Conservation (phyloP, 176 grass and related monocot genomes). For the Eleusine coracana region DNA sequence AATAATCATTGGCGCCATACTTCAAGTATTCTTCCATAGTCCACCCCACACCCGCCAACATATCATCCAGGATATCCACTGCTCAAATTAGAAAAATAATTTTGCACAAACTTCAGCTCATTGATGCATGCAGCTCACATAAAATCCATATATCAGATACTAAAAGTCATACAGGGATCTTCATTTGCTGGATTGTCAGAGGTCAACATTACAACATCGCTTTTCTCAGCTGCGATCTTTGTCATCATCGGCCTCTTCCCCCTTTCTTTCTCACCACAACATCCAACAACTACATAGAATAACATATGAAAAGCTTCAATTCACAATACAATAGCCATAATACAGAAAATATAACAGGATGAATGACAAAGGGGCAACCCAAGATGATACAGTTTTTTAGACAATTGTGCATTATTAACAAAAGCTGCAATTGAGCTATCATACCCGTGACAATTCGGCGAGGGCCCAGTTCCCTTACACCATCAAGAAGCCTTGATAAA, state of each 20-base stretch:
- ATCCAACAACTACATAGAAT: slow-evolving; percentile 84
- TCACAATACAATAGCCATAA: not conserved
- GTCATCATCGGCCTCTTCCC: slow-evolving; percentile 93
- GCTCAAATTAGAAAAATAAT: slow-evolving; percentile 40
- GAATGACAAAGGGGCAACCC: not conserved
- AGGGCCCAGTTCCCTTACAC: slow-evolving; percentile 77
- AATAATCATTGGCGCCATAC: slow-evolving; percentile 89
- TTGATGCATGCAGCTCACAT: not conserved
- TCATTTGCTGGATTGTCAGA: slow-evolving; percentile 95
- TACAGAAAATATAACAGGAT: slow-evolving; percentile 12
- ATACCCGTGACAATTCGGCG: slow-evolving; percentile 84
- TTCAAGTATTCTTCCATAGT: slow-evolving; percentile 99
- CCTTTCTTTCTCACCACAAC: slow-evolving; percentile 89
- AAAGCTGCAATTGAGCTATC: slow-evolving; percentile 14
- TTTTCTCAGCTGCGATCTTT: slow-evolving; percentile 93
- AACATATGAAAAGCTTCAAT: slow-evolving; percentile 35
- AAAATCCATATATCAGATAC: slow-evolving; percentile 28
- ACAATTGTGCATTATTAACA: slow-evolving; percentile 21
- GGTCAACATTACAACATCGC: slow-evolving; percentile 98
- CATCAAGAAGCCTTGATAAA: slow-evolving; percentile 80
- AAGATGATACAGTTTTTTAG: not conserved
- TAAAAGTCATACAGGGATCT: slow-evolving; percentile 72
- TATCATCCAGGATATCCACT: slow-evolving; percentile 99
- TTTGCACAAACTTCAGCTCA: slow-evolving; percentile 21
- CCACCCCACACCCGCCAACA: slow-evolving; percentile 91